Evolutionary conservation across 176 grass and related monocot genomes (phyloP).

Genomic region (Eragrostis nindensis): DNA sequence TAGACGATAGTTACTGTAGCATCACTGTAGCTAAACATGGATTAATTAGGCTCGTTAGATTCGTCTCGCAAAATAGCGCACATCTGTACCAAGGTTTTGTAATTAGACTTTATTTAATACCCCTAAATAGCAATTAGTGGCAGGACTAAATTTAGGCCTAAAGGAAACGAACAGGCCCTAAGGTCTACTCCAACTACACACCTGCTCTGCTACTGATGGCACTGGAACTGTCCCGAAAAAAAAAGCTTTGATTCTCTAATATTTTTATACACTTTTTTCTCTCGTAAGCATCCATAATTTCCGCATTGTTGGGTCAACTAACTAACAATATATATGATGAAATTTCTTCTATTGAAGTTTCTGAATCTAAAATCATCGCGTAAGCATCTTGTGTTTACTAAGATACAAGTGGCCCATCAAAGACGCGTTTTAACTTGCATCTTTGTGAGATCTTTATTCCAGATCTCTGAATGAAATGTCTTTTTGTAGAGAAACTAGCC

Average conservation of each 20-base stretch:
- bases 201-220: neutral
- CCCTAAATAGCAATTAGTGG: too few species aligned
- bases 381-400: neutral
- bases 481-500: constrained; percentile 10
- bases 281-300: neutral
- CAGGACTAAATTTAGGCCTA: too few species aligned
- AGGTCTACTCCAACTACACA: constrained; percentile 10
- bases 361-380: constrained; percentile 1
- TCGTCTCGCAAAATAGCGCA: too few species aligned
- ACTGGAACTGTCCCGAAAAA: neutral
- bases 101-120: too few species aligned
- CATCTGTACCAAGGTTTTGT: too few species aligned
- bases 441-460: neutral
- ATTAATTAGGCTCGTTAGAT: too few species aligned
- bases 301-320: neutral
- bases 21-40: too few species aligned
- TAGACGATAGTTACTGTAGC: too few species aligned
- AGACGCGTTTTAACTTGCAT: constrained; percentile 42
- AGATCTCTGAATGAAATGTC: constrained; percentile 7
- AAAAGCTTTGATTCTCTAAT: neutral
- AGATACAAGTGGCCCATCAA: constrained; percentile 15
- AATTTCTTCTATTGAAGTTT: constrained; percentile 7
- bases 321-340: neutral
- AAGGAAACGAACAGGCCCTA: too few species aligned
- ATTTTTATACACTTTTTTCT: neutral